Percentiles rank a stretch among this genome's conserved stretches.
Evolutionary conservation across 768 basidiomycete species (phyloP).

Genomic region (Mrakia gelida): DNA sequence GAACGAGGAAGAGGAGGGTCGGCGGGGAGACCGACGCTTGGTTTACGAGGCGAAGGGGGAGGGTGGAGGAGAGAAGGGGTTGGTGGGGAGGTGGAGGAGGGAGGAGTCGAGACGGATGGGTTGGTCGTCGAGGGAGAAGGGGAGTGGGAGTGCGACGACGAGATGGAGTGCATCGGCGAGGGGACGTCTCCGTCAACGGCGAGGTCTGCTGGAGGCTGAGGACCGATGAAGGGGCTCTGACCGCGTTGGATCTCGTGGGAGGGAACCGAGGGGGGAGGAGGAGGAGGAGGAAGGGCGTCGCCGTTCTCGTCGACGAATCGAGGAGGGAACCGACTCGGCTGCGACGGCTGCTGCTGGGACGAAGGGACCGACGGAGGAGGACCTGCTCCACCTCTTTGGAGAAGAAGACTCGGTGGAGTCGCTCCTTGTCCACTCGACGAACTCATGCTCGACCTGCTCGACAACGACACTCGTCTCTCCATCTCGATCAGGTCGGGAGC

Average conservation of each 20-base stretch:
- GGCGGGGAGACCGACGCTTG: neutral
- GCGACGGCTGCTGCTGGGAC: too few relatives aligned
- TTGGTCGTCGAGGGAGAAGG: neutral
- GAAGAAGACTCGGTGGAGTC: neutral
- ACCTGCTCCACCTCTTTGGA: neutral
- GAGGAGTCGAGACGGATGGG: neutral
- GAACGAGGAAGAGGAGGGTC: neutral
- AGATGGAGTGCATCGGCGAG: conserved; percentile 6
- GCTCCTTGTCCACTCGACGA: neutral
- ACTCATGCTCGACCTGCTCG: conserved; percentile 11
- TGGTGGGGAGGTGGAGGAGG: conserved; percentile 17
- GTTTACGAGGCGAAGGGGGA: neutral
- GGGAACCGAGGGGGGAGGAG: neutral
- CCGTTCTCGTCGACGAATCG: too few relatives aligned
- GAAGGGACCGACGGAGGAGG: neutral
- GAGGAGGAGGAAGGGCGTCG: too few relatives aligned
- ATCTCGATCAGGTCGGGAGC: neutral
- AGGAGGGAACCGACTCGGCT: too few relatives aligned
- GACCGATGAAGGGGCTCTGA: conserved; percentile 9
- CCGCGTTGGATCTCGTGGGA: neutral
- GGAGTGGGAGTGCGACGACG: neutral
- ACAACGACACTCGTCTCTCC: neutral
- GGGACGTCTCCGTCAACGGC: neutral
- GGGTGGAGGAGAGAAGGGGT: neutral
- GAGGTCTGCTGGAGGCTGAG: neutral